These are phyloP conservation scores for Davidsoniella neocaledoniae DNA, from an alignment of 2,329 filamentous ascomycete species.

Conservation along the genomic window DNA sequence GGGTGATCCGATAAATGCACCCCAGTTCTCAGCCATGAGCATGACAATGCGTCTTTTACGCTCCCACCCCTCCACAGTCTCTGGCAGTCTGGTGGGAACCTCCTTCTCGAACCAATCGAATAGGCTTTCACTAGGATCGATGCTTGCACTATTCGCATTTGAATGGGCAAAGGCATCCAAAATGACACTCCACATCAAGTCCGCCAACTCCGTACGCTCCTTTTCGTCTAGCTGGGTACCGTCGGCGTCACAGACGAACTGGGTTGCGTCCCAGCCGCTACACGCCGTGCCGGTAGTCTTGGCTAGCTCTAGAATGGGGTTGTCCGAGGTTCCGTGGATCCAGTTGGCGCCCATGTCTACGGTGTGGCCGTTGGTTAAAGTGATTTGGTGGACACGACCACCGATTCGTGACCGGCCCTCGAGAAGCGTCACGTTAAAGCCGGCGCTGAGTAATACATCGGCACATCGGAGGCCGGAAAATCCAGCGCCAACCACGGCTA, in stretches of 20 bases:
- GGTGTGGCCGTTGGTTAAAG: slow-evolving; percentile 29
- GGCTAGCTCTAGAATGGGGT: slow-evolving; percentile 52
- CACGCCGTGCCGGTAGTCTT: slow-evolving; percentile 38
- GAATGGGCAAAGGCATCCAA: slow-evolving; percentile 51
- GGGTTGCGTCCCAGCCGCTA: slow-evolving; percentile 32
- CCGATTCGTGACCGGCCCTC: slow-evolving; percentile 52
- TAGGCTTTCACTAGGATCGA: slow-evolving; percentile 33
- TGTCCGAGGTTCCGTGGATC: slow-evolving; percentile 59
- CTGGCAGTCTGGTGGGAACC: slow-evolving; percentile 29
- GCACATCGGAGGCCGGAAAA: slow-evolving; percentile 55
- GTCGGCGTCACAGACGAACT: slow-evolving; percentile 38
- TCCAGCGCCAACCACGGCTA: slow-evolving; percentile 51
- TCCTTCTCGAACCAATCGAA: slow-evolving; percentile 35
- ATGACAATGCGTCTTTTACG: slow-evolving; percentile 27
- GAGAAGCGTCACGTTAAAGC: slow-evolving; percentile 50
- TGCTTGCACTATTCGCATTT: slow-evolving; percentile 27
- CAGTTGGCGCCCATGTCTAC: slow-evolving; percentile 59
- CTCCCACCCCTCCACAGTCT: slow-evolving; percentile 25
- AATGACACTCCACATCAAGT: slow-evolving; percentile 50
- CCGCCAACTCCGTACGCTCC: slow-evolving; percentile 30
- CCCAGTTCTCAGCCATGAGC: slow-evolving; percentile 48
- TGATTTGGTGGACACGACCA: slow-evolving; percentile 41
- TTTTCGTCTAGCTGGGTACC: slow-evolving; percentile 32
- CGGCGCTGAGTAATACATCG: slow-evolving; percentile 46
- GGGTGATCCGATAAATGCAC: slow-evolving; percentile 51